phyloP scores from a whole-genome alignment of 306 rosid species.

The Cicer bijugum region DNA sequence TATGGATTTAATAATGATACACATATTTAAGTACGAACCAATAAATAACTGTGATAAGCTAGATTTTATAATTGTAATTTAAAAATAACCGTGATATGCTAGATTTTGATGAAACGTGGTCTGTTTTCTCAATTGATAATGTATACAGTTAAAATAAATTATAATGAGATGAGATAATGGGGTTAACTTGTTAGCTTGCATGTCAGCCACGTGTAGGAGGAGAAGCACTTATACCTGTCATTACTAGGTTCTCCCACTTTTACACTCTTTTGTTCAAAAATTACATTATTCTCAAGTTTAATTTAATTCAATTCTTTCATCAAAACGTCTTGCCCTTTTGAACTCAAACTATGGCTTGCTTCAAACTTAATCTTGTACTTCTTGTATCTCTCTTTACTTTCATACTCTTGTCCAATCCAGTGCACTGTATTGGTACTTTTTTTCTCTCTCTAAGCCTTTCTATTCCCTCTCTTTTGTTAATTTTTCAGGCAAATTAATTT shows the following conservation, averaged over 20 bases:
- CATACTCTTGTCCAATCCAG: conserved; percentile 43
- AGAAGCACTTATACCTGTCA: conserved; percentile 46
- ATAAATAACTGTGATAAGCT: neutral
- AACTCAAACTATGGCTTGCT: conserved; percentile 43
- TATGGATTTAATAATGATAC: neutral
- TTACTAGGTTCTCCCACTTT: conserved; percentile 1
- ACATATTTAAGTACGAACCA: neutral
- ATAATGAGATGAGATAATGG: neutral
- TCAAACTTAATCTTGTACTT: conserved; percentile 42
- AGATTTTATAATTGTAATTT: no score
- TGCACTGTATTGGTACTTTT: conserved; percentile 39
- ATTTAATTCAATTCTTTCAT: neutral
- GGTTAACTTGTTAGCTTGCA: conserved; percentile 48
- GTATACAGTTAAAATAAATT: no score
- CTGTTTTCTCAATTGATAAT: no score
- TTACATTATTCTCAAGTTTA: neutral
- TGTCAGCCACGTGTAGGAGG: conserved; percentile 60
- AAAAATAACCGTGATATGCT: no score
- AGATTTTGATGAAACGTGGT: no score
- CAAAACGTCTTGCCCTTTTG: neutral
- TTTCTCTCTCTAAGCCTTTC: neutral
- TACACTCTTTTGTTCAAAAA: neutral
- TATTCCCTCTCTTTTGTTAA: neutral
- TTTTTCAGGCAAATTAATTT: neutral
- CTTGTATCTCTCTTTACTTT: conserved; percentile 29